Conservation (phyloP, 352 stramenopile genomes). For the Blastocystis sp. region DNA sequence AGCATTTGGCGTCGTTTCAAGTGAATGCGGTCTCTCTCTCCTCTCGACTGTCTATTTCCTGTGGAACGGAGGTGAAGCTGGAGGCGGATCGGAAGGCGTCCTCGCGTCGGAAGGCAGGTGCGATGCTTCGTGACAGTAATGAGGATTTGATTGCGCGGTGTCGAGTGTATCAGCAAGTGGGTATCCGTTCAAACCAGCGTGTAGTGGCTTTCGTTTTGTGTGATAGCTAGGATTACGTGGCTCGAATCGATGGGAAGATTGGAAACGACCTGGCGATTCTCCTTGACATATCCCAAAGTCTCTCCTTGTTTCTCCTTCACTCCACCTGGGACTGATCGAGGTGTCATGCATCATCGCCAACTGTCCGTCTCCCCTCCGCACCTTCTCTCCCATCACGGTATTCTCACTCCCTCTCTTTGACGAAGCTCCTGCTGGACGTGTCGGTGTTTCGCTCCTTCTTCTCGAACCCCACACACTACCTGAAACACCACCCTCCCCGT, state of each 20-base stretch:
- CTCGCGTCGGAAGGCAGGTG: background rate
- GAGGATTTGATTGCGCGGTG: constrained; percentile 1
- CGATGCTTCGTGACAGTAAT: background rate
- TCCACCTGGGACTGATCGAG: background rate
- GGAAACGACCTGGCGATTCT: constrained; percentile 49
- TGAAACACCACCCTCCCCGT: background rate
- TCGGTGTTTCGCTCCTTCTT: background rate
- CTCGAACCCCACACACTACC: background rate
- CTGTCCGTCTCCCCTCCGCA: constrained; percentile 16
- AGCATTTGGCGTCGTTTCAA: constrained; percentile 5
- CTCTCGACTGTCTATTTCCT: background rate
- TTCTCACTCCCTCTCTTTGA: background rate
- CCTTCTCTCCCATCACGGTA: constrained; percentile 22
- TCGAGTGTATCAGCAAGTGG: constrained; percentile 34
- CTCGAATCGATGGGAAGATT: constrained; percentile 31
- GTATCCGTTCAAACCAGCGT: constrained; percentile 14
- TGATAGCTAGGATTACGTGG: constrained; percentile 25
- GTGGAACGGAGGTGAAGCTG: background rate
- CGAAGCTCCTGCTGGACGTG: constrained; percentile 7
- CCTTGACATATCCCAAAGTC: constrained; percentile 16
- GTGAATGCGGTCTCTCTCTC: constrained; percentile 13
- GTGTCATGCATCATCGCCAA: background rate
- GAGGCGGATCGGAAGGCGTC: constrained; percentile 8
- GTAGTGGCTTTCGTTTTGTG: background rate
- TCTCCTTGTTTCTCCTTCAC: background rate